Conservation (phyloP, 2,329 filamentous ascomycete species). For the Colletotrichum abscissum region DNA sequence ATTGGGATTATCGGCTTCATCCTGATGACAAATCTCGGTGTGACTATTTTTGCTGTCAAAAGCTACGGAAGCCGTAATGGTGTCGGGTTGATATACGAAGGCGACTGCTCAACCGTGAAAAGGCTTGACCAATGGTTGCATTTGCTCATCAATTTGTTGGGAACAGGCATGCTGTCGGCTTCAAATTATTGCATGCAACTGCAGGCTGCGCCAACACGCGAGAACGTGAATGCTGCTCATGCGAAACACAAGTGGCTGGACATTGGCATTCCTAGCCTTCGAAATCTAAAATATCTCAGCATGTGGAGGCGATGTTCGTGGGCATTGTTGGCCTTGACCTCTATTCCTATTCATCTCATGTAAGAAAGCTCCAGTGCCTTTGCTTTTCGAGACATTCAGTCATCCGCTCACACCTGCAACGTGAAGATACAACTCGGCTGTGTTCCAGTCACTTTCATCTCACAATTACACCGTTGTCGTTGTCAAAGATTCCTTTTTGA, state of each 20-base stretch:
- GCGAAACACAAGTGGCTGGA: conserved; percentile 51
- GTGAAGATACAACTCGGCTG: conserved; percentile 11
- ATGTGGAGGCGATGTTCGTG: not conserved
- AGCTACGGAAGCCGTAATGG: conserved; percentile 37
- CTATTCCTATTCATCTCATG: conserved; percentile 14
- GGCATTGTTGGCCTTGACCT: conserved; percentile 5
- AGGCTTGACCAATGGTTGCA: conserved; percentile 40
- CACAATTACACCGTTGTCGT: conserved; percentile 20
- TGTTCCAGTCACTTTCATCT: conserved; percentile 14
- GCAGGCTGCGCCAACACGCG: conserved; percentile 43
- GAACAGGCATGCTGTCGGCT: conserved; percentile 43
- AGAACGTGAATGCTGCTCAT: conserved; percentile 53
- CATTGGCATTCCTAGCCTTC: conserved; percentile 50
- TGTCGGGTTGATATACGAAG: conserved; percentile 41
- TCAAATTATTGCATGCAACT: conserved; percentile 48
- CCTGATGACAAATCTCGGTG: conserved; percentile 36
- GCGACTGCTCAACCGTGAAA: conserved; percentile 39
- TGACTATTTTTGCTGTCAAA: conserved; percentile 39
- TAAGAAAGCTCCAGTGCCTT: not conserved
- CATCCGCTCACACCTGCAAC: not conserved
- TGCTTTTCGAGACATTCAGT: not conserved
- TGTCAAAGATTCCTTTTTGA: conserved; percentile 9
- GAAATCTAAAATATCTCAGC: not conserved
- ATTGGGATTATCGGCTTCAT: conserved; percentile 41
- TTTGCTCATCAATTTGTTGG: conserved; percentile 45